These are phyloP conservation scores for Komagataea norvegica DNA, from an alignment of 1,139 yeast species.

Conservation along the genomic window DNA sequence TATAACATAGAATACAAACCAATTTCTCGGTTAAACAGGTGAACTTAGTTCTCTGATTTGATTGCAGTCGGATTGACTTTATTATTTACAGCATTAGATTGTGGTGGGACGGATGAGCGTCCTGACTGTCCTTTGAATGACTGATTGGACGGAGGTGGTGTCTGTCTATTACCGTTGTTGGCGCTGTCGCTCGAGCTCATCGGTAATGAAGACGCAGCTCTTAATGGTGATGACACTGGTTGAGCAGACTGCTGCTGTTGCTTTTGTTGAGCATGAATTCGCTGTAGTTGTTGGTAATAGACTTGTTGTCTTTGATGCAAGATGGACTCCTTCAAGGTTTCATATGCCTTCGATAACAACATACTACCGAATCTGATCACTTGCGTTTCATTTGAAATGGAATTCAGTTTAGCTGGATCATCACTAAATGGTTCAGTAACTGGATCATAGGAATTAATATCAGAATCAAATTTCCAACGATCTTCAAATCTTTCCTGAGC, in stretches of 20 bases:
- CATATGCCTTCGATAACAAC: slow-evolving; percentile 84
- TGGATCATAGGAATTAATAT: slow-evolving; percentile 38
- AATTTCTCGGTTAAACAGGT: neutral
- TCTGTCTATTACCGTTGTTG: neutral
- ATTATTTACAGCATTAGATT: slow-evolving; percentile 7
- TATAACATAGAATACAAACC: neutral
- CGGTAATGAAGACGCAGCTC: too few species aligned
- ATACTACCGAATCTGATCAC: slow-evolving; percentile 87
- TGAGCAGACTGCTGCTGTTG: slow-evolving; percentile 25
- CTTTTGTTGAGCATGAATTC: slow-evolving; percentile 33
- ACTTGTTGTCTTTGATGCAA: slow-evolving; percentile 48
- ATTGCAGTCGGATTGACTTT: slow-evolving; percentile 6
- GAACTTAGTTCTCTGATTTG: slow-evolving; percentile 11
- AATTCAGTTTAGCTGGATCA: slow-evolving; percentile 67
- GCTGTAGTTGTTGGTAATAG: slow-evolving; percentile 40
- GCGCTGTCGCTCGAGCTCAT: slow-evolving; percentile 11
- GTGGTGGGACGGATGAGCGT: slow-evolving; percentile 7
- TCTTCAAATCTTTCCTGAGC: slow-evolving; percentile 57
- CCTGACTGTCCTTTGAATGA: slow-evolving; percentile 7
- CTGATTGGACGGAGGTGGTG: slow-evolving; percentile 1
- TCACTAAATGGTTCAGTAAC: slow-evolving; percentile 52
- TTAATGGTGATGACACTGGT: slow-evolving; percentile 13
- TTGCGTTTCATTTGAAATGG: slow-evolving; percentile 83
- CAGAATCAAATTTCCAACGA: slow-evolving; percentile 74
- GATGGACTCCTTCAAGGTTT: slow-evolving; percentile 47